phyloP scores from a whole-genome alignment of 208 protist species.

The Trypanosoma vivax region DNA sequence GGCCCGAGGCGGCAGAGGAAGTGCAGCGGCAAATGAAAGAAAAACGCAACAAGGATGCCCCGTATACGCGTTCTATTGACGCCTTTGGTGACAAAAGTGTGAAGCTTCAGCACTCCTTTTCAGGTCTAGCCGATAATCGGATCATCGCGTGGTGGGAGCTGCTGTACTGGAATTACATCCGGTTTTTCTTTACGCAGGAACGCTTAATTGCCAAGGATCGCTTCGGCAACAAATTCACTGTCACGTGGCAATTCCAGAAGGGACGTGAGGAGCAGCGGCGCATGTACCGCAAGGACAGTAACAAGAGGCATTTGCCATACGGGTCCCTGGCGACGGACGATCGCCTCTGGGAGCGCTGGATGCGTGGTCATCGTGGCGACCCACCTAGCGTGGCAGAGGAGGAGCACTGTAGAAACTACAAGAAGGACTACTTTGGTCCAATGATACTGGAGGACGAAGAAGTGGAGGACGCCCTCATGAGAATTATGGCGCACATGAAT shows the following conservation, averaged over 20 bases:
- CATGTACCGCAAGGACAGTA: constrained; percentile 81
- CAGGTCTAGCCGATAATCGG: constrained; percentile 77
- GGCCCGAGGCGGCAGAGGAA: constrained; percentile 39
- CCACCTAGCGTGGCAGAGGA: constrained; percentile 78
- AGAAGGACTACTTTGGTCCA: constrained; percentile 78
- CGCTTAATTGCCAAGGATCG: constrained; percentile 86
- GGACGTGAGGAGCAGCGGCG: constrained; percentile 80
- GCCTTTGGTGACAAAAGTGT: constrained; percentile 83
- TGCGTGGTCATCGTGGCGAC: constrained; percentile 81
- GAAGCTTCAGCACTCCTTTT: constrained; percentile 77
- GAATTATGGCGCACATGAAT: constrained; percentile 85
- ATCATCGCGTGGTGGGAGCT: constrained; percentile 84
- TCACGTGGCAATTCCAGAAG: constrained; percentile 81
- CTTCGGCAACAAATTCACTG: constrained; percentile 87
- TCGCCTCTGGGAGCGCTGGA: constrained; percentile 82
- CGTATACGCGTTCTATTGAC: constrained; percentile 74
- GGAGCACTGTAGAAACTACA: constrained; percentile 76
- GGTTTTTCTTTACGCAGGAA: constrained; percentile 87
- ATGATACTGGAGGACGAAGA: constrained; percentile 86
- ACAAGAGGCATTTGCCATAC: constrained; percentile 84
- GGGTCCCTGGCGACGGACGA: constrained; percentile 80
- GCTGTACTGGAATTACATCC: constrained; percentile 84
- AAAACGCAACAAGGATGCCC: constrained; percentile 15
- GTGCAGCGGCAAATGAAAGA: constrained; percentile 45
- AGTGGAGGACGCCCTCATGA: constrained; percentile 84